Evolutionary conservation across 495 filamentous ascomycete genomes (phyloP).

Genomic region (Penicillium bialowiezense): DNA sequence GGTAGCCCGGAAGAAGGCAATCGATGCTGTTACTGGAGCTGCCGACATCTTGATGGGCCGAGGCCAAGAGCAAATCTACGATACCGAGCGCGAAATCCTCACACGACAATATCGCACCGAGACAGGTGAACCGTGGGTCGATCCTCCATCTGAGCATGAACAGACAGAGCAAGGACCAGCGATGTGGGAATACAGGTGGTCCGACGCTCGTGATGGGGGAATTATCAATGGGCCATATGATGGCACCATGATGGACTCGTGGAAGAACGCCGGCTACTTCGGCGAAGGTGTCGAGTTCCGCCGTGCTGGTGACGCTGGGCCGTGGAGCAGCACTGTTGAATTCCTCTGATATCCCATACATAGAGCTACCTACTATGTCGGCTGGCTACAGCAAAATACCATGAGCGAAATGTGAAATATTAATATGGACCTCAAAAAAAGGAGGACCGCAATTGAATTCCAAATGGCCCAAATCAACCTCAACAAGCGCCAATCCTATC

Average conservation of each 20-base stretch:
- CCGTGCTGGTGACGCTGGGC: slow-evolving; percentile 50
- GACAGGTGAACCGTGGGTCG: slow-evolving; percentile 88
- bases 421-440: slow-evolving; percentile 4
- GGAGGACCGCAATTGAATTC: slow-evolving; percentile 22
- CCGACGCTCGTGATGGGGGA: slow-evolving; percentile 78
- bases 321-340: slow-evolving; percentile 60
- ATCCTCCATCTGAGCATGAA: slow-evolving; percentile 40
- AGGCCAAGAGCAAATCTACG: slow-evolving; percentile 84
- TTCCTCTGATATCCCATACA: slow-evolving; percentile 51
- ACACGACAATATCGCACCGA: slow-evolving; percentile 82
- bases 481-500: slow-evolving; percentile 46
- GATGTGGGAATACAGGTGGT: slow-evolving; percentile 92
- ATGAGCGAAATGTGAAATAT: slow-evolving; percentile 3
- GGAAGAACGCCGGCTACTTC: slow-evolving; percentile 91
- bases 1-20: slow-evolving; percentile 60
- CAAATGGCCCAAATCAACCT: slow-evolving; percentile 26
- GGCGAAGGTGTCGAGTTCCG: slow-evolving; percentile 90
- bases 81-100: slow-evolving; percentile 79
- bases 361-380: background rate
- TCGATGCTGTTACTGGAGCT: slow-evolving; percentile 81
- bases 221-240: slow-evolving; percentile 85
- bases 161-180: slow-evolving; percentile 30
- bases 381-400: background rate
- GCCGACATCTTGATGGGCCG: slow-evolving; percentile 81
- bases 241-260: slow-evolving; percentile 75